Evolutionary conservation across 208 protist genomes (phyloP), one percentile per base, ranked within the genome.

Genomic region (Acanthamoeba culbertsoni): DNA sequence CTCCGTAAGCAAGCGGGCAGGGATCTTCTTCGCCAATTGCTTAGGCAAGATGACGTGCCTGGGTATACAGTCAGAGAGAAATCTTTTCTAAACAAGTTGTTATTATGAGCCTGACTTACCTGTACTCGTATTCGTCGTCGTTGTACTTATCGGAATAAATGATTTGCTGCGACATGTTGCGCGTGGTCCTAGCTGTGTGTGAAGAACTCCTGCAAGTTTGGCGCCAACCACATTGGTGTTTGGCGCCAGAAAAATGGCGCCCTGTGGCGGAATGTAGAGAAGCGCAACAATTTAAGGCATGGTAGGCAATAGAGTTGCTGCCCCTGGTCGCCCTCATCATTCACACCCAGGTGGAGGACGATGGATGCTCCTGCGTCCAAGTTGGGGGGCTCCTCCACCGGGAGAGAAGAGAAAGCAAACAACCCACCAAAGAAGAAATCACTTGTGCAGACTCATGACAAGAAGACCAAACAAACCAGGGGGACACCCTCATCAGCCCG

Each of bases 1-100:
- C 95, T 99, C 99, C 6, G 96, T 97, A 97, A 99, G 98, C 12
- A 99, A 94, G 35, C 59, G 51, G 59, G 95, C 95, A n/a, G 98
- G 98, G 12, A 99, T 96, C 2, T 98, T 91, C 57, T 98, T 97
- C 23, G 97, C 96, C 35, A 99, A 96, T 46, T 99, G 98, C 91
- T 98, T 98, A 43, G 99, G 99, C 53, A 99, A 95, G 79, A 99
- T 99, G 5, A 99, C 99, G 93, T 99, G 99, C 48, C 99, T 98
- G 95, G 53, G 43, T 84, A 88, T 43, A 82, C 42, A 37, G 28
- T n/a, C 28, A 35, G 6, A n/a, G 42, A 10, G n/a, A 55, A 12
- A 51, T 93, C 43, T 18, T 10, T 48, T 43, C 20, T 6, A 42
- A 33, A 35, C 31, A 10, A 71, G 0, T 75, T 53, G 0, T 51